phyloP scores from a whole-genome alignment of 139 green algal species.

The Astrephomene gubernaculifera region DNA sequence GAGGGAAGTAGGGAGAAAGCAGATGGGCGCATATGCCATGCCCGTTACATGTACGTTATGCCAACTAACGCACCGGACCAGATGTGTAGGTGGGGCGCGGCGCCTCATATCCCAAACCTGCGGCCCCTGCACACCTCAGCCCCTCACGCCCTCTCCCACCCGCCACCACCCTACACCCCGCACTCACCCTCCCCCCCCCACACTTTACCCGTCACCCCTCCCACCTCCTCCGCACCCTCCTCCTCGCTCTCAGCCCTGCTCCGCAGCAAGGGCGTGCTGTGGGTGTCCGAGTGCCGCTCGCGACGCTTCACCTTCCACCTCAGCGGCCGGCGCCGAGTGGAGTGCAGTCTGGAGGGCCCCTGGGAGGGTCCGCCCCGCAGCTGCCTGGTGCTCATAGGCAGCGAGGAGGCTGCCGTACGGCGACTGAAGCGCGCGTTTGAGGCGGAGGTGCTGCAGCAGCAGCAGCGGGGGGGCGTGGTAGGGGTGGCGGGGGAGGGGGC shows the following conservation, averaged over 20 bases:
- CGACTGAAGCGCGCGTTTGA: not conserved
- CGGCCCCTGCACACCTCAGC: not conserved
- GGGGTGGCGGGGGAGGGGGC: too few species aligned
- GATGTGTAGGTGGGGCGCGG: not conserved
- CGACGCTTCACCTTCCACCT: conserved; percentile 57
- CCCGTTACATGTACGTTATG: too few species aligned
- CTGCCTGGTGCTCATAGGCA: conserved; percentile 59
- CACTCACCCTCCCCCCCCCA: too few species aligned
- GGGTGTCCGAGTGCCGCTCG: conserved; percentile 44
- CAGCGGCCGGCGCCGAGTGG: conserved; percentile 53
- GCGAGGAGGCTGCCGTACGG: conserved; percentile 14
- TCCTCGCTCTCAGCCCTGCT: conserved; percentile 45
- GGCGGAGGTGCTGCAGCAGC: not conserved
- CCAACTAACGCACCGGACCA: not conserved
- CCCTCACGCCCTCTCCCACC: too few species aligned
- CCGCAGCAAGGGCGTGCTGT: conserved; percentile 59
- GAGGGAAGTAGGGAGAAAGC: too few species aligned
- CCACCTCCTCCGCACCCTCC: not conserved
- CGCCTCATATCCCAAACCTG: too few species aligned
- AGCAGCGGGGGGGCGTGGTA: too few species aligned
- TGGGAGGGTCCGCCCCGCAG: conserved; percentile 45
- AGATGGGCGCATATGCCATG: too few species aligned
- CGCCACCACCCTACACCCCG: not conserved
- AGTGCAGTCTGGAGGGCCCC: conserved; percentile 20
- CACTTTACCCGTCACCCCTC: too few species aligned